Base-by-base conservation (phyloP, 1,284 basidiomycete species). In the Leucocoprinus gongylophorus region DNA sequence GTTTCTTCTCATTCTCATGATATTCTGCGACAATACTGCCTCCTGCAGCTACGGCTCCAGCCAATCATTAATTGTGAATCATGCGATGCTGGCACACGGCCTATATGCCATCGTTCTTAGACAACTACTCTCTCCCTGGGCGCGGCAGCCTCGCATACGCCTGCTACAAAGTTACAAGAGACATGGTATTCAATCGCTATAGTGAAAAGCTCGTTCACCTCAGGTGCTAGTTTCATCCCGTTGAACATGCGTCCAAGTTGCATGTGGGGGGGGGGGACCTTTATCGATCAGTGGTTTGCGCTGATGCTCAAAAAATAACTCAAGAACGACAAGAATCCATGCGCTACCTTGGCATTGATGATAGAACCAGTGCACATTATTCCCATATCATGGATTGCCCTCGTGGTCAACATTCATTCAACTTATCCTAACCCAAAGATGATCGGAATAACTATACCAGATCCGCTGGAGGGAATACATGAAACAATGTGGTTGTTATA, bases 301-400 rank as follows among this genome's bases (percentile, higher is more conserved):
- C n/a, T 40, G 33, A 20, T 29, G 13, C 35, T 23, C 39, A 41
- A 33, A n/a, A 47, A 51, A 41, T 46, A 42, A 45, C 29, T 20
- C 45, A 52, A n/a, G 37, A 42, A 46, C 45, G 26, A 26, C 43
- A 18, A 42, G 23, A 33, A 20, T 42, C 41, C 46, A 48, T 50
- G 42, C 43, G 39, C 29, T 43, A 46, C 15, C 43, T 29, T 47
- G 33, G 41, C 38, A 15, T 60, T 10, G 58, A 37, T 13, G 58
- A 35, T 50, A 50, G 21, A n/a, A 50, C 1, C 5, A 32, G n/a
- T 42, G 29, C 23, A 12, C 39, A 47, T 20, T 28, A 29, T 47
- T 47, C 50, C 45, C 45, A 43, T 42, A 41, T 45, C n/a, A 6
- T 41, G 28, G 30, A 42, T 29, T 21, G 17, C 26, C 50, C 50